phyloP scores from a whole-genome alignment of 345 rosid genomes.

The Brassica rapa region DNA sequence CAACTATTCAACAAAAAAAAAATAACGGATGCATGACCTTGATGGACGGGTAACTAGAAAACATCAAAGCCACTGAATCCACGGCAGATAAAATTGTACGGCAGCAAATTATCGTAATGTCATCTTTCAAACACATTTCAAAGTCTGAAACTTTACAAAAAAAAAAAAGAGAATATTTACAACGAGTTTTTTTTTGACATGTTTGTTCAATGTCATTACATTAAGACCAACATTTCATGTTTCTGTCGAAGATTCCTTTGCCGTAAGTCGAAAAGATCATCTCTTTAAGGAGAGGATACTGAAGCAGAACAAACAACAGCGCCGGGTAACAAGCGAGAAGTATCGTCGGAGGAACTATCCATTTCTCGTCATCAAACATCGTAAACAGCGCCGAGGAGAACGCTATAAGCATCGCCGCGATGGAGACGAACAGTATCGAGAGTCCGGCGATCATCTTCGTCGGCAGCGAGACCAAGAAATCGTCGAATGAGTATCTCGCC shows the following conservation, averaged over 20 bases:
- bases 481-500: conserved; percentile 40
- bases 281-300: conserved; percentile 41
- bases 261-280: conserved; percentile 37
- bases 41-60: not conserved
- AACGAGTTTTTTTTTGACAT: not conserved
- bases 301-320: conserved; percentile 37
- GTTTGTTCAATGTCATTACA: not conserved
- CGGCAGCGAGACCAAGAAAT: conserved; percentile 39
- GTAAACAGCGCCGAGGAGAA: conserved; percentile 40
- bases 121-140: not conserved
- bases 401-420: conserved; percentile 42
- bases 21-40: not conserved
- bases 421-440: conserved; percentile 36
- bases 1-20: not conserved
- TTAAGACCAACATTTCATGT: conserved; percentile 35
- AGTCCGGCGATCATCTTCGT: conserved; percentile 43
- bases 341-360: conserved; percentile 36
- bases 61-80: not conserved
- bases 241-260: conserved; percentile 41
- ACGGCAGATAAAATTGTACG: not conserved
- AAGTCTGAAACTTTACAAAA: not conserved
- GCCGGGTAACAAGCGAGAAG: conserved; percentile 39
- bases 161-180: no score
- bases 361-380: not conserved
- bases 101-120: not conserved